Evolutionary conservation across 176 grass and related monocot species (phyloP).

Genomic region (Oryza nivara): DNA sequence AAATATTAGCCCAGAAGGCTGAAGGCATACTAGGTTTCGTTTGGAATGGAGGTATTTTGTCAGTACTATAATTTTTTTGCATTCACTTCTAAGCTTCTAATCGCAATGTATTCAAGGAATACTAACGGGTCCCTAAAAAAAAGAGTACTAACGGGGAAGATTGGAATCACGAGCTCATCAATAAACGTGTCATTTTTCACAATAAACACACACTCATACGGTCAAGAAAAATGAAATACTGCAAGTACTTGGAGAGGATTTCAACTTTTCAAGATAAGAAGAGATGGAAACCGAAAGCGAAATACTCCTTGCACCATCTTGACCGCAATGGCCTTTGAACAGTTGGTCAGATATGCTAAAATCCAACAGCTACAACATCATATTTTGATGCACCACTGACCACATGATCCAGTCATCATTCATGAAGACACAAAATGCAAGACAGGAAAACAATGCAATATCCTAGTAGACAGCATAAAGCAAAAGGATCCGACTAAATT

Average conservation of each 20-base stretch:
- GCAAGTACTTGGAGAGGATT: not conserved
- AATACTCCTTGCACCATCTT: not conserved
- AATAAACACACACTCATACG: not conserved
- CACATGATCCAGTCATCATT: not conserved
- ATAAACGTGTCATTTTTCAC: not conserved
- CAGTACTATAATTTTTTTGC: too few species aligned
- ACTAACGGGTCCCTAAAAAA: not conserved
- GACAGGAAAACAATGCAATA: not conserved
- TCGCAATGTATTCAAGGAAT: not conserved
- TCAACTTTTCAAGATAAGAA: not conserved
- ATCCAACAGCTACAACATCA: not conserved
- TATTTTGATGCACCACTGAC: not conserved
- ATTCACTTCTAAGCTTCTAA: too few species aligned
- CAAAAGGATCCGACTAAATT: not conserved
- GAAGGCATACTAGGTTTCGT: not conserved
- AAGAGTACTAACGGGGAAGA: not conserved
- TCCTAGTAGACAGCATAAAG: not conserved
- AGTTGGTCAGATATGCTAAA: not conserved
- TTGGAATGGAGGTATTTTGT: too few species aligned
- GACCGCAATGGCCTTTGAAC: not conserved
- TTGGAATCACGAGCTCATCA: not conserved
- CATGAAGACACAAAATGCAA: not conserved
- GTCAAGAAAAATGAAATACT: not conserved
- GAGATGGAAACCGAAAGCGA: not conserved
- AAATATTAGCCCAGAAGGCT: not conserved